phyloP scores from a whole-genome alignment of 148 eudicot species.

The Agrostemma githago region DNA sequence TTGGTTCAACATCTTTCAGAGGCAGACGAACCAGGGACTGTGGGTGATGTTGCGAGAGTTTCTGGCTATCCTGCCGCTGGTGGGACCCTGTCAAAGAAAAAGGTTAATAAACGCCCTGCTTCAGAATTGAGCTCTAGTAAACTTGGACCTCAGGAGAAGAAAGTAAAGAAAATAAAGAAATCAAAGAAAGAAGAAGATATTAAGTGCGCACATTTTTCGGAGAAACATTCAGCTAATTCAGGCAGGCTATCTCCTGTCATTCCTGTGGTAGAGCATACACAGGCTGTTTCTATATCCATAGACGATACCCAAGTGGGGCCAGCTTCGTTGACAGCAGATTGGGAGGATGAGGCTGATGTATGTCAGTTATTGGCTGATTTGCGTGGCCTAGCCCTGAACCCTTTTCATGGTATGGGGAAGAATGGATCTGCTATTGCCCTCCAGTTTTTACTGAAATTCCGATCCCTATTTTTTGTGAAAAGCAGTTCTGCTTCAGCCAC shows the following conservation, averaged over 20 bases:
- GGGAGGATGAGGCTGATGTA: conserved; percentile 31
- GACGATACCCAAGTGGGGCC: conserved; percentile 22
- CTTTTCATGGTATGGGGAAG: conserved; percentile 44
- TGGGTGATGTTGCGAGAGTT: conserved; percentile 17
- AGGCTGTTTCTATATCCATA: conserved; percentile 17
- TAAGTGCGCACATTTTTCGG: conserved; percentile 10
- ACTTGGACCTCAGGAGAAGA: conserved; percentile 33
- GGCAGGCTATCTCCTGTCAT: conserved; percentile 17
- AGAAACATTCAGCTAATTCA: conserved; percentile 23
- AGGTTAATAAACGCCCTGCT: conserved; percentile 32
- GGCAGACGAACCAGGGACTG: background rate
- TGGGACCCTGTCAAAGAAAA: conserved; percentile 27
- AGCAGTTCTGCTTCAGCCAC: conserved; percentile 36
- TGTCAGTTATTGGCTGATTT: conserved; percentile 46
- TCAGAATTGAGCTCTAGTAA: conserved; percentile 39
- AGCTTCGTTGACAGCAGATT: conserved; percentile 16
- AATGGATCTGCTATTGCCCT: conserved; percentile 28
- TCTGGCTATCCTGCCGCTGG: background rate
- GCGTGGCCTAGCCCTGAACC: conserved; percentile 59
- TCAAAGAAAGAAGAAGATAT: conserved; percentile 31
- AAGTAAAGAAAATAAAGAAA: conserved; percentile 30
- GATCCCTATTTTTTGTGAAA: conserved; percentile 58
- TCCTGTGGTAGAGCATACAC: conserved; percentile 20
- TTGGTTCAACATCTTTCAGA: conserved; percentile 19
- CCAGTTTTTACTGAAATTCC: conserved; percentile 53